These are phyloP conservation scores for Globisporangium yorkense DNA, from an alignment of 352 stramenopile genomes.

Conservation along the genomic window DNA sequence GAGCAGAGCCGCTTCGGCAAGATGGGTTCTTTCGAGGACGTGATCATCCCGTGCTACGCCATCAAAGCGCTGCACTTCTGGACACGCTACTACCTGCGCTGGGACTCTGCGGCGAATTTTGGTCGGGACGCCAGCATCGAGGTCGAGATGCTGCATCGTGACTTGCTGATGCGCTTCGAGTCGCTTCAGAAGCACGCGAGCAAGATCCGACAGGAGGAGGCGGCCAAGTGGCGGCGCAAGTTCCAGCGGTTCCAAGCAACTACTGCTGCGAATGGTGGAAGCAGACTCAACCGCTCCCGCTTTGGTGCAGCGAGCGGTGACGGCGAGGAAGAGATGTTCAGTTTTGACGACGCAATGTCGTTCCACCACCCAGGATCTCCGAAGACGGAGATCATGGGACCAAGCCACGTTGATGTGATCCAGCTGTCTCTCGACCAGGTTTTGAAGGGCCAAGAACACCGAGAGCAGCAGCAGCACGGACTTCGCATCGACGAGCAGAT, in stretches of 20 bases:
- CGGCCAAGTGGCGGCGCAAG: slow-evolving; percentile 25
- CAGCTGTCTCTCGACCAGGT: slow-evolving; percentile 12
- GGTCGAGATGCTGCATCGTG: slow-evolving; percentile 50
- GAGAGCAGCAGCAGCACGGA: not conserved
- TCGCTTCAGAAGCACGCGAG: slow-evolving; percentile 19
- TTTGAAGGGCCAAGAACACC: slow-evolving; percentile 3
- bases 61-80: slow-evolving; percentile 73
- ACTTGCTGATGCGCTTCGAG: slow-evolving; percentile 34
- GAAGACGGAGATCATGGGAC: slow-evolving; percentile 1
- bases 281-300: slow-evolving; percentile 1
- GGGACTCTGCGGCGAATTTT: slow-evolving; percentile 52
- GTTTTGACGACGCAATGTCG: slow-evolving; percentile 6
- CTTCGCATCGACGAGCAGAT: slow-evolving; percentile 30
- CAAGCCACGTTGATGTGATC: slow-evolving; percentile 12
- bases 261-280: not conserved
- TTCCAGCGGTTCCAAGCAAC: slow-evolving; percentile 8
- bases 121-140: slow-evolving; percentile 55
- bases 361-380: not conserved
- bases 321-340: slow-evolving; percentile 20
- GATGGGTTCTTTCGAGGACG: slow-evolving; percentile 36
- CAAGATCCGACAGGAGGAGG: slow-evolving; percentile 21
- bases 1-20: slow-evolving; percentile 26
- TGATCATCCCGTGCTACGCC: slow-evolving; percentile 62
- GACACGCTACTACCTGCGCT: slow-evolving; percentile 76
- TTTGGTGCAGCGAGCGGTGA: slow-evolving; percentile 9